Evolutionary conservation across 805 yeast species (phyloP).

Genomic region (Wickerhamia fluorescens): DNA sequence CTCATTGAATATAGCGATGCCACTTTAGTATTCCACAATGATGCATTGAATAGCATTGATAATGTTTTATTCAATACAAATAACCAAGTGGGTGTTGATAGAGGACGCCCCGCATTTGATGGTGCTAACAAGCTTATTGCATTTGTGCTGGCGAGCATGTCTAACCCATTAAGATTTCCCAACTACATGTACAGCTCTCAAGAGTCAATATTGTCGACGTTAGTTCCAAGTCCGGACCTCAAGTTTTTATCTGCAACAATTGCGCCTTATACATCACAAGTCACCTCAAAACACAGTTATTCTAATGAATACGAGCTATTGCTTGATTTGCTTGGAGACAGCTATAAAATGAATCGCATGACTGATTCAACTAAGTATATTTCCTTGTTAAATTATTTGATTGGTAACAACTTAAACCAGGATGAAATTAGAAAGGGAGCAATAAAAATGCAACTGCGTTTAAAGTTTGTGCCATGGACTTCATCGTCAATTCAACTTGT

Average conservation of each 20-base stretch:
- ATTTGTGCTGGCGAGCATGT: slow-evolving; percentile 73
- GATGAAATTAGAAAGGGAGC: slow-evolving; percentile 66
- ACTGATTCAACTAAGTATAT: slow-evolving; percentile 45
- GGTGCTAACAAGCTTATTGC: slow-evolving; percentile 84
- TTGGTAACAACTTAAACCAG: slow-evolving; percentile 59
- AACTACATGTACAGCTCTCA: slow-evolving; percentile 83
- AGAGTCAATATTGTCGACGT: slow-evolving; percentile 71
- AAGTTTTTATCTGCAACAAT: slow-evolving; percentile 50
- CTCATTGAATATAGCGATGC: slow-evolving; percentile 82
- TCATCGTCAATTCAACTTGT: slow-evolving; percentile 75
- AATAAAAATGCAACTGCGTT: slow-evolving; percentile 54
- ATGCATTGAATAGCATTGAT: slow-evolving; percentile 70
- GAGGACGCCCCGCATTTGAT: slow-evolving; percentile 54
- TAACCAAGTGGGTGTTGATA: slow-evolving; percentile 1
- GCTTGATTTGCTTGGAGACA: slow-evolving; percentile 72
- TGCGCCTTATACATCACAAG: slow-evolving; percentile 39
- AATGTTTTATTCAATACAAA: slow-evolving; percentile 20
- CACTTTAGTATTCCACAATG: slow-evolving; percentile 85
- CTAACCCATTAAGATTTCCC: slow-evolving; percentile 87
- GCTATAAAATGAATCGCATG: slow-evolving; percentile 61
- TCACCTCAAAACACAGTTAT: slow-evolving; percentile 40
- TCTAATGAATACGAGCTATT: slow-evolving; percentile 81
- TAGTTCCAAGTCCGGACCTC: slow-evolving; percentile 79
- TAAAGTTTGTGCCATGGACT: slow-evolving; percentile 81
- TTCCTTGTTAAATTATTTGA: slow-evolving; percentile 58